A percentile compares a stretch with the other conserved stretches of the same genome.
Conservation (phyloP, 495 filamentous ascomycete genomes). For the Platismatia glauca region DNA sequence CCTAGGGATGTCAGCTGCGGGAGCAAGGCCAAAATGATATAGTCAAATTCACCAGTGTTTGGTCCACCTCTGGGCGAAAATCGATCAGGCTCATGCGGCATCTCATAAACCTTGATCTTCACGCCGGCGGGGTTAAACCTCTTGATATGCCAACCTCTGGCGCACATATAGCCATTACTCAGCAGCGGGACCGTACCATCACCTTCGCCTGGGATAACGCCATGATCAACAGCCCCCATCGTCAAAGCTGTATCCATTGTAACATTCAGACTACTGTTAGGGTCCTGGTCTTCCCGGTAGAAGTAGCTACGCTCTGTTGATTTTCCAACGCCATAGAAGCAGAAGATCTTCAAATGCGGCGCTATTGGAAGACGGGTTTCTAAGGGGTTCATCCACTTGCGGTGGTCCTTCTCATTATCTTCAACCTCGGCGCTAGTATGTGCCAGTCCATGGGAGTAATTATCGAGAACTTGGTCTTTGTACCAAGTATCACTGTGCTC, state of each 20-base stretch:
- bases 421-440: constrained; percentile 74
- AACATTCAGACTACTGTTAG: constrained; percentile 60
- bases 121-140: constrained; percentile 83
- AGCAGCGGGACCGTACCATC: constrained; percentile 90
- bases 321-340: constrained; percentile 93
- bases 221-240: constrained; percentile 63
- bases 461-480: constrained; percentile 52
- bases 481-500: constrained; percentile 81
- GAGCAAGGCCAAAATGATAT: not conserved
- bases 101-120: constrained; percentile 79
- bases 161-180: constrained; percentile 91
- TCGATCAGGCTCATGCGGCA: constrained; percentile 90
- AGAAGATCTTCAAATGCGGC: constrained; percentile 90
- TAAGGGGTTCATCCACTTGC: constrained; percentile 92
- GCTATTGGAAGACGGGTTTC: constrained; percentile 83
- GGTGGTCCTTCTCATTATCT: constrained; percentile 68
- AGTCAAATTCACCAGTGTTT: constrained; percentile 58
- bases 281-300: constrained; percentile 66
- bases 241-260: constrained; percentile 79
- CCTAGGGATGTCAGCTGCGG: constrained; percentile 32
- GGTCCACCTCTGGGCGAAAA: constrained; percentile 88
- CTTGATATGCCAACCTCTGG: constrained; percentile 82
- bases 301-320: constrained; percentile 86
- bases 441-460: constrained; percentile 85
- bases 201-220: constrained; percentile 86